These are phyloP conservation scores for Plasmodium inui DNA, from an alignment of 169 alveolate species.

Conservation along the genomic window DNA sequence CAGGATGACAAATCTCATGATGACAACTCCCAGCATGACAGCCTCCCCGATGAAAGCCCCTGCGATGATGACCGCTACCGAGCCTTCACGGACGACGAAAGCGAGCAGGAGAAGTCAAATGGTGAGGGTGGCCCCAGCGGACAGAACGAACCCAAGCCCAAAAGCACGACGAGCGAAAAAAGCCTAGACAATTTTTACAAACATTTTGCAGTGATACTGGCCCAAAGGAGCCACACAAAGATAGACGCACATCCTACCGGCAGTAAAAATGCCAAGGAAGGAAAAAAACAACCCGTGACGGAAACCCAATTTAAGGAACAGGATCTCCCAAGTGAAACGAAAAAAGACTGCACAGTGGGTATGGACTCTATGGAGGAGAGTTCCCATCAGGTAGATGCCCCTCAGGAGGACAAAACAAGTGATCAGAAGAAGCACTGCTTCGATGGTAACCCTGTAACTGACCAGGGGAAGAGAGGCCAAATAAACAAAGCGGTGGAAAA, in stretches of 20 bases:
- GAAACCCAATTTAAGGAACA: background rate
- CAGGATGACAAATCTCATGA: background rate
- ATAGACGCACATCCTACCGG: background rate
- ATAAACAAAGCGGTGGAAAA: background rate
- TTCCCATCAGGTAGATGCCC: background rate
- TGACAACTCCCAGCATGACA: too few species aligned
- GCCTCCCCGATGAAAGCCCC: background rate
- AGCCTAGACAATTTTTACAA: conserved; percentile 49
- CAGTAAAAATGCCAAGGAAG: background rate
- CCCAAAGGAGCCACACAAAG: background rate
- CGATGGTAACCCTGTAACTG: background rate
- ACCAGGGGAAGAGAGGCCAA: background rate
- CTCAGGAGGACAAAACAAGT: background rate
- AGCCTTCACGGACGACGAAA: background rate
- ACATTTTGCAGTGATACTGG: conserved; percentile 24
- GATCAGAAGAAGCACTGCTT: background rate
- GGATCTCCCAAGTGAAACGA: background rate
- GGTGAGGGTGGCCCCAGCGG: background rate
- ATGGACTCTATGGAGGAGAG: background rate
- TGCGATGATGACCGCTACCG: background rate
- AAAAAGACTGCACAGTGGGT: background rate
- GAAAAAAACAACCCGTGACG: background rate
- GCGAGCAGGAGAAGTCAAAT: background rate
- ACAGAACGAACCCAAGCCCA: background rate
- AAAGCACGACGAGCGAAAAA: conserved; percentile 7